These are phyloP conservation scores for Hibiscus trionum DNA, from an alignment of 345 rosid species.

Conservation along the genomic window DNA sequence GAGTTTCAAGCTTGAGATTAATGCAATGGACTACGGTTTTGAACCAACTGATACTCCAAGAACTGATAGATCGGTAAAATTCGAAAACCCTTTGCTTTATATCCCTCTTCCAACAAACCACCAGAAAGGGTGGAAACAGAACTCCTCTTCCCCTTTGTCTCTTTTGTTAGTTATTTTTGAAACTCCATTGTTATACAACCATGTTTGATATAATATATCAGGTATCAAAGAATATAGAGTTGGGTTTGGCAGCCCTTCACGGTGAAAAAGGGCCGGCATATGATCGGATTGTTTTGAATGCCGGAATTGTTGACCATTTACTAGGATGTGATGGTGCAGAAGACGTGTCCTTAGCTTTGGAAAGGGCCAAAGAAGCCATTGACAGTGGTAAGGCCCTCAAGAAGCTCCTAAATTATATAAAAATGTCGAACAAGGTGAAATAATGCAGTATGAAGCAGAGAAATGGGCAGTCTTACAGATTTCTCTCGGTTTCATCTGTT, in stretches of 20 bases:
- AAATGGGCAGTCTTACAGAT: background rate
- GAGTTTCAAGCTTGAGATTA: constrained; percentile 77
- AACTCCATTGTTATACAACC: background rate
- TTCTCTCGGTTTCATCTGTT: background rate
- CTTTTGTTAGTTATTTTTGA: too few relatives aligned
- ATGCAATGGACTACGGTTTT: constrained; percentile 79
- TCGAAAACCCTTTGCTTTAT: constrained; percentile 4
- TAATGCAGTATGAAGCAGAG: background rate
- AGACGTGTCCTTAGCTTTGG: constrained; percentile 49
- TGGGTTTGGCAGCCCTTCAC: constrained; percentile 72
- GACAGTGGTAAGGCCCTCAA: constrained; percentile 81
- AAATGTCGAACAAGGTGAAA: constrained; percentile 49
- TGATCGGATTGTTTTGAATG: constrained; percentile 81
- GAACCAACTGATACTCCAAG: constrained; percentile 84
- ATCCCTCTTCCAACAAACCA: background rate
- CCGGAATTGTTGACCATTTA: constrained; percentile 88
- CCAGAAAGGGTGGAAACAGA: background rate
- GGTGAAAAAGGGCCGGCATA: constrained; percentile 85
- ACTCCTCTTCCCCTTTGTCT: too few relatives aligned
- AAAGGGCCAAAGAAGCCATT: constrained; percentile 91
- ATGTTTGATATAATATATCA: constrained; percentile 6
- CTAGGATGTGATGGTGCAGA: constrained; percentile 83
- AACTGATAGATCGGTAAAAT: constrained; percentile 81
- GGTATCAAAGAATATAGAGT: constrained; percentile 79
- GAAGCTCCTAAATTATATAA: constrained; percentile 68